Evolutionary conservation across 1,284 basidiomycete species (phyloP).

Genomic region (Cystobasidiaceae sp.): DNA sequence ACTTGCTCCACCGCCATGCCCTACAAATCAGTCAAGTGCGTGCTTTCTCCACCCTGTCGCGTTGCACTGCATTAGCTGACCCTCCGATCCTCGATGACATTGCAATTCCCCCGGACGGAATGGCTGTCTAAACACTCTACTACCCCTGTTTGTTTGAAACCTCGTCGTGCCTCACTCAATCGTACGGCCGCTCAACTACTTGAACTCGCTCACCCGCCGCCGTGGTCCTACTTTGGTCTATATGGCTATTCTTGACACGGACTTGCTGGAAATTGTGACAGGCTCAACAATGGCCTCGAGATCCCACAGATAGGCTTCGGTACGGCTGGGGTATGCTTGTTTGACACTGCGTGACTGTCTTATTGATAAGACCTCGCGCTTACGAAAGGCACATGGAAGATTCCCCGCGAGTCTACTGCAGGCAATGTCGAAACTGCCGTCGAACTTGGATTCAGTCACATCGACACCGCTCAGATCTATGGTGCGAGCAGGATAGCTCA

Average conservation of each 20-base stretch:
- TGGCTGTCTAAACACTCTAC: no score
- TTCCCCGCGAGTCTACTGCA: constrained; percentile 6
- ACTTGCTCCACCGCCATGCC: background rate
- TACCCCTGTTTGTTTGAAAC: no score
- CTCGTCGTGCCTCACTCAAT: background rate
- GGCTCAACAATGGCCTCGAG: constrained; percentile 48
- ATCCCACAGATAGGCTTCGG: constrained; percentile 48
- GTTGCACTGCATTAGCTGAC: background rate
- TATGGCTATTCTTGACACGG: background rate
- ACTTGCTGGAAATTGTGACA: background rate
- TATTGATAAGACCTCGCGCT: background rate
- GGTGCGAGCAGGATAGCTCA: background rate
- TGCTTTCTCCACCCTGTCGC: background rate
- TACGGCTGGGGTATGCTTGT: constrained; percentile 26
- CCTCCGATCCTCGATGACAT: no score
- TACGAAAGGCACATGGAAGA: constrained; percentile 23
- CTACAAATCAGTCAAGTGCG: constrained; percentile 8
- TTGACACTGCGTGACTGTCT: background rate
- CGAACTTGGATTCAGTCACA: constrained; percentile 59
- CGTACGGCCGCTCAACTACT: background rate
- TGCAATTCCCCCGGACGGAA: no score
- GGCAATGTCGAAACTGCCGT: constrained; percentile 53
- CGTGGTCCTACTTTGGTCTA: background rate
- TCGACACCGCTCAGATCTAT: constrained; percentile 55
- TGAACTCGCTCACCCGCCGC: background rate